These are phyloP conservation scores for Leptosphaerulina australis DNA, from an alignment of 2,329 filamentous ascomycete species.

Conservation along the genomic window DNA sequence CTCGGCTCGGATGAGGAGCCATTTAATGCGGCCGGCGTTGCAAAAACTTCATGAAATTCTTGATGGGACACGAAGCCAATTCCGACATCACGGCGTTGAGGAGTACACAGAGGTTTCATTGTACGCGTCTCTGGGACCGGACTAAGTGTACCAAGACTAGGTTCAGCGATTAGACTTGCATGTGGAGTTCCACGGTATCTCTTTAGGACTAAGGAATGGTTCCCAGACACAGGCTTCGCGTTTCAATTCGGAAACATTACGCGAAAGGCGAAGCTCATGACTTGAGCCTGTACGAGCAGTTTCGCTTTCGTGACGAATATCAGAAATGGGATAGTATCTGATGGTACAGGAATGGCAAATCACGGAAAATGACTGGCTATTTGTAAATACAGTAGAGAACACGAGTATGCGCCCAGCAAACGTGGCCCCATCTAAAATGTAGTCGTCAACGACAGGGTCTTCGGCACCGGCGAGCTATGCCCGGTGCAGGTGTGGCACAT, in stretches of 20 bases:
- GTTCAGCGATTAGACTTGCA: conserved; percentile 23
- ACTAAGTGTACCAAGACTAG: conserved; percentile 18
- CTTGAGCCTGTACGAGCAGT: conserved; percentile 2
- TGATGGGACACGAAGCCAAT: background rate
- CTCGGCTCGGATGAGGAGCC: conserved; percentile 40
- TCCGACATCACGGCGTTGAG: conserved; percentile 23
- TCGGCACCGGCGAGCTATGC: conserved; percentile 10
- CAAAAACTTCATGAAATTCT: conserved; percentile 24
- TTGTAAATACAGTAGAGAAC: background rate
- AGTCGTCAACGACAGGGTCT: conserved; percentile 21
- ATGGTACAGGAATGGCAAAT: background rate
- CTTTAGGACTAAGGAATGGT: conserved; percentile 14
- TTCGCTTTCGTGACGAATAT: background rate
- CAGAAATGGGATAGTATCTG: background rate
- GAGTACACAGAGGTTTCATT: conserved; percentile 27
- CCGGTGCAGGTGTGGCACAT: conserved; percentile 16
- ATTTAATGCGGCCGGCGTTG: conserved; percentile 23
- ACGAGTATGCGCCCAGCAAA: background rate
- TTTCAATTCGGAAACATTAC: conserved; percentile 17
- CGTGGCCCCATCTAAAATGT: conserved; percentile 12
- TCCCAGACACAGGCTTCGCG: conserved; percentile 5
- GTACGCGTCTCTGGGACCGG: conserved; percentile 26
- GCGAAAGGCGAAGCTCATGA: conserved; percentile 16
- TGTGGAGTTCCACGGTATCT: conserved; percentile 29
- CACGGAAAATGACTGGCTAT: background rate